A percentile compares a stretch with the other conserved stretches of the same genome.
phyloP scores from a whole-genome alignment of 306 rosid species.

The Corylus heterophylla region DNA sequence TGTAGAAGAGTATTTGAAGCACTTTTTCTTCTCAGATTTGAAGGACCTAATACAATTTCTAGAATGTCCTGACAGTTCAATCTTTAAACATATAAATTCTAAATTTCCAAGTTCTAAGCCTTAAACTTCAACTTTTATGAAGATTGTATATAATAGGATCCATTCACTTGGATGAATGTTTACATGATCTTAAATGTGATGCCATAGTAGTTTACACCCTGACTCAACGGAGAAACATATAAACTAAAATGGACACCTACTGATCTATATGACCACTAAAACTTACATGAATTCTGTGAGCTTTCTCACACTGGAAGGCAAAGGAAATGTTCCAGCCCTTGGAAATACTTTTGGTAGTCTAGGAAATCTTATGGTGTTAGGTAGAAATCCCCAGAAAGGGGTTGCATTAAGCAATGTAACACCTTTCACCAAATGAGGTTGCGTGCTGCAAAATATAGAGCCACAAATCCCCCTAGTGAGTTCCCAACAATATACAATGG shows the following conservation, averaged over 20 bases:
- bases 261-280: background rate
- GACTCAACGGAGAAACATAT: background rate
- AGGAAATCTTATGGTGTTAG: constrained; percentile 72
- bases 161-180: background rate
- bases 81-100: background rate
- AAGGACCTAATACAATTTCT: background rate
- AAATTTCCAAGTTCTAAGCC: background rate
- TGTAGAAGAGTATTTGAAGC: background rate
- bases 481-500: constrained; percentile 86
- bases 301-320: constrained; percentile 71
- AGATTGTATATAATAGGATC: no score
- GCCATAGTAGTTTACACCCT: background rate
- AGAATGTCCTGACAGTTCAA: background rate
- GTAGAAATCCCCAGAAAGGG: constrained; percentile 93
- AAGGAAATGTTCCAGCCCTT: constrained; percentile 83
- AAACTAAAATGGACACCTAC: background rate
- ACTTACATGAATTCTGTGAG: constrained; percentile 74
- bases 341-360: constrained; percentile 74
- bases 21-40: background rate
- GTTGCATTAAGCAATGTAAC: constrained; percentile 93
- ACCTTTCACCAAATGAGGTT: constrained; percentile 87
- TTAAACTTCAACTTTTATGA: no score
- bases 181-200: background rate
- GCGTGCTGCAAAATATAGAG: constrained; percentile 82
- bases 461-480: constrained; percentile 94